Conservation (phyloP, 768 basidiomycete genomes). For the Filobasidium floriforme region DNA sequence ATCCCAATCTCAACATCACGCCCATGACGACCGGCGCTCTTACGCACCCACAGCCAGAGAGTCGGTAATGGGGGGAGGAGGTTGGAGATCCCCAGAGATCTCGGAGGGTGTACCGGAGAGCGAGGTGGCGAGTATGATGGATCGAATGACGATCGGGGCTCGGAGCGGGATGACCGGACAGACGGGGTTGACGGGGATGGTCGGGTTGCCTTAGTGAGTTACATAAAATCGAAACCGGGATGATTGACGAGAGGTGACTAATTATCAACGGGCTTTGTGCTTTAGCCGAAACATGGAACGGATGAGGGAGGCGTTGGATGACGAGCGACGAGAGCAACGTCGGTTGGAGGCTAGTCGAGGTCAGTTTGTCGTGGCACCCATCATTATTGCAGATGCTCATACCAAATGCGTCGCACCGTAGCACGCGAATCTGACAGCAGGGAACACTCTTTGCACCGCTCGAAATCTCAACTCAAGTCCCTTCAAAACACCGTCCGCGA, state of each 20-base stretch:
- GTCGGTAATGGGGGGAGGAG: too few relatives aligned
- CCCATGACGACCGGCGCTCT: background rate
- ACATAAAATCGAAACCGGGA: too few relatives aligned
- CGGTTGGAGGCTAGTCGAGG: background rate
- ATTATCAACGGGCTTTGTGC: background rate
- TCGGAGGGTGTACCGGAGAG: constrained; percentile 10
- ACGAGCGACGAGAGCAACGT: background rate
- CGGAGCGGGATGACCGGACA: constrained; percentile 6
- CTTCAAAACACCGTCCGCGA: constrained; percentile 29
- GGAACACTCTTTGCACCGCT: constrained; percentile 3
- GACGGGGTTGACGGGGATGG: constrained; percentile 15
- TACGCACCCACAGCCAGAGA: background rate
- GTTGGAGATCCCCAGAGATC: constrained; percentile 20
- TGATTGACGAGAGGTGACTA: too few relatives aligned
- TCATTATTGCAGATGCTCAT: background rate
- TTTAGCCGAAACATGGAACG: constrained; percentile 21
- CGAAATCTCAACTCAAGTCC: constrained; percentile 1
- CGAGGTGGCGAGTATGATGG: constrained; percentile 22
- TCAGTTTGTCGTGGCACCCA: background rate
- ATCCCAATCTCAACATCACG: too few relatives aligned
- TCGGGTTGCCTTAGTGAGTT: constrained; percentile 19
- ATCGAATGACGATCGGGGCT: constrained; percentile 20
- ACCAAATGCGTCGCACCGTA: background rate
- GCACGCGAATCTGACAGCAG: background rate
- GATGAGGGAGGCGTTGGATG: constrained; percentile 15